Evolutionary conservation across 1,284 basidiomycete genomes (phyloP).

Genomic region (Apiotrichum gamsii): DNA sequence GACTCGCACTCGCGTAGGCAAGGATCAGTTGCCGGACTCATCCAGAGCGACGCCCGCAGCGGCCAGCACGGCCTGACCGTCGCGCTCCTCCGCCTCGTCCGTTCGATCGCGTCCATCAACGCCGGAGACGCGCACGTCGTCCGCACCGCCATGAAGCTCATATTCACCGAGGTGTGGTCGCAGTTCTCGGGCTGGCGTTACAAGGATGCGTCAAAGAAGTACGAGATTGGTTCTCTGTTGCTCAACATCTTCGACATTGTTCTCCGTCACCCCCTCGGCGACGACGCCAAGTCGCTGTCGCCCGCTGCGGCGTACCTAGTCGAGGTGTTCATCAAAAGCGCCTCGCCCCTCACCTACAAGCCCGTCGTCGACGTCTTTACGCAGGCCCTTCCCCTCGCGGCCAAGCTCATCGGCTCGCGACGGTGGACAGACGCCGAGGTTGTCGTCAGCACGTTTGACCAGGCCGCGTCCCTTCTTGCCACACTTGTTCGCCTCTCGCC

Average conservation of each 20-base stretch:
- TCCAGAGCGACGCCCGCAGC: slow-evolving; percentile 27
- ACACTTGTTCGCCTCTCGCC: slow-evolving; percentile 28
- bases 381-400: slow-evolving; percentile 23
- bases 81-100: slow-evolving; percentile 32
- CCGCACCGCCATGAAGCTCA: slow-evolving; percentile 31
- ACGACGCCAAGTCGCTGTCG: slow-evolving; percentile 16
- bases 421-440: slow-evolving; percentile 25
- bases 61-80: slow-evolving; percentile 33
- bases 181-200: slow-evolving; percentile 39
- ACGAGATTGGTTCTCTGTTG: slow-evolving; percentile 26
- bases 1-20: slow-evolving; percentile 24
- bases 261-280: slow-evolving; percentile 27
- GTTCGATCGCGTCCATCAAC: slow-evolving; percentile 21
- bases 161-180: slow-evolving; percentile 32
- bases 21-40: slow-evolving; percentile 24
- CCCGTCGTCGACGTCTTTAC: slow-evolving; percentile 37
- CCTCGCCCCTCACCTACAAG: slow-evolving; percentile 36
- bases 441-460: slow-evolving; percentile 27
- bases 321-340: slow-evolving; percentile 31
- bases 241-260: slow-evolving; percentile 28
- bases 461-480: slow-evolving; percentile 24
- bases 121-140: slow-evolving; percentile 22
- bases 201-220: slow-evolving; percentile 28
- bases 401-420: slow-evolving; percentile 20
- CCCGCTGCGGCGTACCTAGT: slow-evolving; percentile 27